Conservation (phyloP, 148 eudicot genomes). For the Silene conica region DNA sequence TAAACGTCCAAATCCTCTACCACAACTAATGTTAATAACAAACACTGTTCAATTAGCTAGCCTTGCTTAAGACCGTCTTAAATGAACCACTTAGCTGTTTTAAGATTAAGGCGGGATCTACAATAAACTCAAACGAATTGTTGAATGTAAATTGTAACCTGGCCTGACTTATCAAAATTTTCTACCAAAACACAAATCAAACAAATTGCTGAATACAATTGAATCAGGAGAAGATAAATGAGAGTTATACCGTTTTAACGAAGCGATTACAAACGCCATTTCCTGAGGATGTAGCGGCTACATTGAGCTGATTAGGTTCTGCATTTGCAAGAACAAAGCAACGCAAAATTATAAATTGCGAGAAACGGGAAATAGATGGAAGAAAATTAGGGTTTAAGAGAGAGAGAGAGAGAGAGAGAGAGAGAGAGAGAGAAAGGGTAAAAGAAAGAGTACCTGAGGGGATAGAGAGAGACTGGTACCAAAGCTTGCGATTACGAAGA, state of each 20-base stretch:
- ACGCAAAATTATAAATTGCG: background rate
- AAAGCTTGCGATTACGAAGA: conserved; percentile 63
- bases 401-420: background rate
- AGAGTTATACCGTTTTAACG: conserved; percentile 47
- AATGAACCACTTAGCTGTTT: no score
- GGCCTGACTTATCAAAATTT: no score
- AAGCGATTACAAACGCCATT: conserved; percentile 78
- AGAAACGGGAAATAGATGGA: background rate
- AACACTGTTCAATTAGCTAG: no score
- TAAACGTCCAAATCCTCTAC: no score
- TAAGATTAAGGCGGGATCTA: no score
- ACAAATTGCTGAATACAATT: no score
- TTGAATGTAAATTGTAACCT: no score
- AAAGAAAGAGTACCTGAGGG: conserved; percentile 29
- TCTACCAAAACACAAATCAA: no score
- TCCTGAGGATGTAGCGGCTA: conserved; percentile 11
- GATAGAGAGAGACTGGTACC: conserved; percentile 57
- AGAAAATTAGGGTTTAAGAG: background rate
- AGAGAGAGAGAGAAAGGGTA: conserved; percentile 41
- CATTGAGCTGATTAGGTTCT: conserved; percentile 28
- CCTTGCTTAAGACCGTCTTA: no score
- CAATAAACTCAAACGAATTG: no score
- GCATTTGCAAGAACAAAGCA: conserved; percentile 3
- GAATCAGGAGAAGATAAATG: no score
- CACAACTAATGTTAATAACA: no score